These are phyloP conservation scores for Cryptococcus deneoformans DNA, from an alignment of 1,284 basidiomycete species.

Conservation along the genomic window DNA sequence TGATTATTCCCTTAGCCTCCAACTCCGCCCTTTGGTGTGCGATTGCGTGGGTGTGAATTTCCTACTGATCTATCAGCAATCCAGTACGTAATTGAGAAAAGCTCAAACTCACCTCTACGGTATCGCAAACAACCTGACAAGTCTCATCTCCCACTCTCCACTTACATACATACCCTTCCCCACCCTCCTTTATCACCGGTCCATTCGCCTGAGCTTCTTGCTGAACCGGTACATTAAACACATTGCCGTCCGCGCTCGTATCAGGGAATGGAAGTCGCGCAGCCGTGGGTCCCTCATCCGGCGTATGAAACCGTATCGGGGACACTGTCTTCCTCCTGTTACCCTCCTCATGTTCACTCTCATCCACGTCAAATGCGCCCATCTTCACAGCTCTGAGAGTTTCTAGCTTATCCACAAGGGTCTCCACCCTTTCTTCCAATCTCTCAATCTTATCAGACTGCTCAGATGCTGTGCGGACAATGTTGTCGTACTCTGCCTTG, in stretches of 20 bases:
- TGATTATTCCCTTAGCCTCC: background rate
- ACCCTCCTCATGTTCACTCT: background rate
- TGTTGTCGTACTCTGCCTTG: slow-evolving; percentile 14
- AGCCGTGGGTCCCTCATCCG: background rate
- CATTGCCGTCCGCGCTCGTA: background rate
- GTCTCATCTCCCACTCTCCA: slow-evolving; percentile 2
- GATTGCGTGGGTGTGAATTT: background rate
- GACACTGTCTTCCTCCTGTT: background rate
- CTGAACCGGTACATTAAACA: background rate
- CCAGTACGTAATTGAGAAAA: background rate
- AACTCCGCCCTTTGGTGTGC: background rate
- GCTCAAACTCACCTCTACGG: slow-evolving; percentile 12
- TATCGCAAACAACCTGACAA: slow-evolving; percentile 11
- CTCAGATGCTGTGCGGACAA: background rate
- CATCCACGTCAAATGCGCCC: background rate
- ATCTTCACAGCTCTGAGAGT: background rate
- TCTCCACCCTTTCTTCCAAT: slow-evolving; percentile 15
- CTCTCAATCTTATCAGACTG: background rate
- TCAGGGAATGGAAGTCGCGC: background rate
- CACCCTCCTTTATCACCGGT: background rate
- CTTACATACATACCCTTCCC: slow-evolving; percentile 5
- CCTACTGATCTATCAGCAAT: background rate
- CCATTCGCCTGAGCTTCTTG: background rate
- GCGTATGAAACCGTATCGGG: background rate
- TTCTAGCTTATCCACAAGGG: slow-evolving; percentile 19